Evolutionary conservation across 768 basidiomycete species (phyloP), one percentile per base, ranked within the genome.

Genomic region (Calocera viscosa): DNA sequence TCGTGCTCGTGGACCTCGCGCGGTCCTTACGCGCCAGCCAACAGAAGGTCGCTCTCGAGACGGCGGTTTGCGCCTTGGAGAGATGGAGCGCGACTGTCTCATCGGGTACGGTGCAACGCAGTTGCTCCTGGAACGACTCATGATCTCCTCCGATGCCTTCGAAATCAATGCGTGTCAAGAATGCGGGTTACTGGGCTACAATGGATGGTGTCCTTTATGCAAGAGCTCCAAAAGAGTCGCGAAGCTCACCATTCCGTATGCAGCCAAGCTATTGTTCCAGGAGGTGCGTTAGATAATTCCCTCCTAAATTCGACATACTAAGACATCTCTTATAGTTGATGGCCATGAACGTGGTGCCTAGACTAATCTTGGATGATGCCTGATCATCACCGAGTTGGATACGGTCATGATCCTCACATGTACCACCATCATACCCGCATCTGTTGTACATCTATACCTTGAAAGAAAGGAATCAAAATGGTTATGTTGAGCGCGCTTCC

Each of bases 141-240:
- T 99, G 96, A 94, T 98, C 68, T 98, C 95, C 5, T 96, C 94
- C 26, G 96, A 99, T 78, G 91, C 91, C 73, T 99, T 98, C 73
- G 91, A 96, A 76, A 91, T 96, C 65, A 91, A 95, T 72, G 94
- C 94, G 14, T 99, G 96, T 74, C 83, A 93, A 72, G 84, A 88
- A 67, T 99, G 96, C 75, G 96, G 96, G 8, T 78, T 97, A 71
- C 88, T 98, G 83, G 96, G 94, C 1, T 91, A 91, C 75, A 86
- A 89, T 73, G 91, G 91, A 67, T 97, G 94, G 93, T 97, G 94
- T 76, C 84, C 91, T n/a, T 92, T 91, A 72, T 98, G 95, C 85
- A 95, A 96, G 80, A 93, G 89, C 72, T 94, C 92, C 53, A 96
- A 97, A 78, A 88, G 89, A 74, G 90, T 99, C 84, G 91, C 93